Evolutionary conservation across 2,329 filamentous ascomycete species (phyloP), one percentile per base, ranked within the genome.

Genomic region (Tolypocladium ophioglossoides): DNA sequence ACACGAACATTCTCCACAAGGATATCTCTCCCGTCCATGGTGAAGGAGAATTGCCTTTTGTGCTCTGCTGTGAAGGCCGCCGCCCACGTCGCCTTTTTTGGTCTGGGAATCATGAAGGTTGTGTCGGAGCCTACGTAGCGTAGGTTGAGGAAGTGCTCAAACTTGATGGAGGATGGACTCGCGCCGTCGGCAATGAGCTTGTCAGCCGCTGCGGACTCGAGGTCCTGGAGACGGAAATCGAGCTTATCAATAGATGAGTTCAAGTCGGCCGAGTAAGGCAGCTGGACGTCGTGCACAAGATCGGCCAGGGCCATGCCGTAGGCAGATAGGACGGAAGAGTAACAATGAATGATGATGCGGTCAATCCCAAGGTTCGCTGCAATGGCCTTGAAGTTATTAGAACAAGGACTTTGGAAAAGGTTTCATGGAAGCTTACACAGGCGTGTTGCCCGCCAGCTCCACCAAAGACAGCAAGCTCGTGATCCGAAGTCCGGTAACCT

Each of bases 51-150:
- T 61, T 89, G 77, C 77, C 55, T 89, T 84, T 52, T 83, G 79
- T 40, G 78, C 72, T 2, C 70, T 78, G 0, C 27, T 27, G 27
- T 27, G 27, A 27, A 27, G 27, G 27, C 27, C 27, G 27, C 27
- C 27, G 27, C 27, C 27, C 27, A 27, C 27, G 6, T 27, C 27
- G 3, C 27, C 3, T 27, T 27, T 27, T 27, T 27, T 6, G 91
- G 89, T 68, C 86, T 89, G 59, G 94, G 73, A 50, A 95, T 83
- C 91, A 96, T 96, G 44, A 96, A 77, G 1, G 91, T 89, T 8
- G 90, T 94, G 66, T 96, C 91, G 0, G 91, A 95, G 11, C 91
- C 91, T 39, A 89, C 82, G 64, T 96, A 96, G 55, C 91, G 78
- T 85, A 96, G 91, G 66, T 96, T 96, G 54, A 97, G 61, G 56